Base-by-base conservation (phyloP, 805 yeast genomes). In the Lipomyces orientalis region DNA sequence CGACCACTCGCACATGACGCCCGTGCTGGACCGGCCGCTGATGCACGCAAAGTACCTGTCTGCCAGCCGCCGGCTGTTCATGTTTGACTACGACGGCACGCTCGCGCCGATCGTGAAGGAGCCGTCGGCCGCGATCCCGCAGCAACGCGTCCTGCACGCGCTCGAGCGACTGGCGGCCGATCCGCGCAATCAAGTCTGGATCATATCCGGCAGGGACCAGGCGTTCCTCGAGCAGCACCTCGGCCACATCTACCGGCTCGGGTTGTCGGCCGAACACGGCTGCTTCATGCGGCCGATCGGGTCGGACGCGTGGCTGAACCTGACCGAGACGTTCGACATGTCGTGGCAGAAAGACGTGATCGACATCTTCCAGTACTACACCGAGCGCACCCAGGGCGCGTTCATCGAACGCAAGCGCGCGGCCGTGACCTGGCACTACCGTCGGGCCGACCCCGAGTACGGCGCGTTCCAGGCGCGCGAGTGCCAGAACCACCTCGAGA, bases 61-160 rank as follows among this genome's bases (percentile, higher is more conserved):
- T 29, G 87, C 97, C 0, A 69, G 85, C 43, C 84, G 90, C 73
- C 84, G 98, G 69, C 79, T 95, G 66, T 92, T 95, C 74, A 78
- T 95, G 73, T 93, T 95, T 79, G 99, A 95, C 79, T 95, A 95
- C 77, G 99, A 95, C 77, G 99, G 99, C 35, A 95, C 99, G 0
- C 82, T 95, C 73, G 92, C 99, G 0, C 98, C 98, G 14, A 95
- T 95, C 75, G 99, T 95, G 2, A 85, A 87, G 52, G 98, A 95
- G 74, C 99, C 99, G 1, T 92, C 94, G n/a, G 98, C 98, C 0
- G 99, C 99, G 0, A 90, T 95, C 54, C 99, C 99, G 2, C 88
- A 97, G 0, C 87, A 88, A 2, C 84, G 89, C 72, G 81, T 95
- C 57, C 82, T 86, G 63, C 78, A 82, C 8, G 86, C 90, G 12